A percentile compares a stretch with the other conserved stretches of the same genome.
phyloP scores from a whole-genome alignment of 108 stramenopile species.

The Cyclotella distinguenda region DNA sequence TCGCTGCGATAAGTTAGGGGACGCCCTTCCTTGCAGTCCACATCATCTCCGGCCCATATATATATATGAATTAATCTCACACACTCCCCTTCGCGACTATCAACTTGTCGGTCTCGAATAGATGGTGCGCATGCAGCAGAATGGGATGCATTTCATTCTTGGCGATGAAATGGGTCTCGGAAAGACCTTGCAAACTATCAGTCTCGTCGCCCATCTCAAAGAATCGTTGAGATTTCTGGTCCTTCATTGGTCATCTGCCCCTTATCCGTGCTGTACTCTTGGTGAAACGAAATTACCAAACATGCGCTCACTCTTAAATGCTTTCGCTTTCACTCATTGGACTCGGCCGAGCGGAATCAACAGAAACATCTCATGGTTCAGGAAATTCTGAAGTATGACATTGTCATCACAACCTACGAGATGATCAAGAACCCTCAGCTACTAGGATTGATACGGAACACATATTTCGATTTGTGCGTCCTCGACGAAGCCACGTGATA shows the following conservation, averaged over 20 bases:
- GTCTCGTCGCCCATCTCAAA: constrained; percentile 77
- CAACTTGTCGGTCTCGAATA: constrained; percentile 87
- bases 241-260: constrained; percentile 92
- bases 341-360: constrained; percentile 33
- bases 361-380: constrained; percentile 41
- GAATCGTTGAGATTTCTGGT: constrained; percentile 53
- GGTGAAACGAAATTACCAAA: constrained; percentile 78
- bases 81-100: constrained; percentile 79
- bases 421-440: constrained; percentile 59
- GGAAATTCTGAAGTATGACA: constrained; percentile 50
- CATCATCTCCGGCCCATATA: constrained; percentile 29
- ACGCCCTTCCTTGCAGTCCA: not conserved
- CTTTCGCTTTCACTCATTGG: constrained; percentile 68
- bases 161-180: constrained; percentile 86
- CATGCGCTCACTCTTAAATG: constrained; percentile 79
- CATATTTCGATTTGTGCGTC: constrained; percentile 54
- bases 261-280: constrained; percentile 77
- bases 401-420: constrained; percentile 67
- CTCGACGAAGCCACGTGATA: constrained; percentile 87
- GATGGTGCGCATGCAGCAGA: constrained; percentile 78
- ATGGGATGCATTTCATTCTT: constrained; percentile 75
- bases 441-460: constrained; percentile 39
- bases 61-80: no score
- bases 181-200: constrained; percentile 93
- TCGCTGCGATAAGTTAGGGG: no score